These are phyloP conservation scores for Candida ponderosae DNA, from an alignment of 805 yeast species.

Conservation along the genomic window DNA sequence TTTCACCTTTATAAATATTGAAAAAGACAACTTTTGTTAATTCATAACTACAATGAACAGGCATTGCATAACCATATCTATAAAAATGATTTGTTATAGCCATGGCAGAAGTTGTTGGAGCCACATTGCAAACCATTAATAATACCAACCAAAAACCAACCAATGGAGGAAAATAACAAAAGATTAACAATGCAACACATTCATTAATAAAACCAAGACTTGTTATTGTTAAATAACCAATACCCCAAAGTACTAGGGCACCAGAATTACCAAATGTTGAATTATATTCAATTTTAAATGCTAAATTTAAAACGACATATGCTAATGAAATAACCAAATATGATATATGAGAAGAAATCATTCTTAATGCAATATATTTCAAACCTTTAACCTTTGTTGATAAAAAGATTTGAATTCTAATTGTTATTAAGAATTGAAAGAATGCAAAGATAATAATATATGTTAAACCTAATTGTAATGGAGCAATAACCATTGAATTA, in stretches of 20 bases:
- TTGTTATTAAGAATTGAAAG: constrained; percentile 55
- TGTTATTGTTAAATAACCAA: constrained; percentile 50
- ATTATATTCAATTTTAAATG: constrained; percentile 50
- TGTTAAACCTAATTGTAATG: constrained; percentile 61
- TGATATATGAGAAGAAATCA: constrained; percentile 35
- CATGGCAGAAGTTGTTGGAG: constrained; percentile 56
- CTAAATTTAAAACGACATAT: constrained; percentile 47
- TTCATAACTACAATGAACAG: constrained; percentile 53
- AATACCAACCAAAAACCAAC: constrained; percentile 63
- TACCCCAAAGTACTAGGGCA: constrained; percentile 60
- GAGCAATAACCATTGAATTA: constrained; percentile 43
- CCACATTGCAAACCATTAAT: constrained; percentile 53
- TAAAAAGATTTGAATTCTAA: constrained; percentile 39
- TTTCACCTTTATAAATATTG: constrained; percentile 40
- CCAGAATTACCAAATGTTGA: constrained; percentile 53
- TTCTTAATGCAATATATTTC: constrained; percentile 41
- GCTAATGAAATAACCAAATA: constrained; percentile 46
- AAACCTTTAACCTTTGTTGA: constrained; percentile 28
- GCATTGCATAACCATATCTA: constrained; percentile 54
- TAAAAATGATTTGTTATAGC: constrained; percentile 19
- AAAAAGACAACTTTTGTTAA: constrained; percentile 45
- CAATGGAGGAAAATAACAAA: constrained; percentile 47
- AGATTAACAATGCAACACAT: constrained; percentile 39
- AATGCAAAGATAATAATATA: constrained; percentile 60
- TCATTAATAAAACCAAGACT: constrained; percentile 67